Base-by-base conservation (phyloP, 1,284 basidiomycete species). In the Apiotrichum akiyoshidainum region DNA sequence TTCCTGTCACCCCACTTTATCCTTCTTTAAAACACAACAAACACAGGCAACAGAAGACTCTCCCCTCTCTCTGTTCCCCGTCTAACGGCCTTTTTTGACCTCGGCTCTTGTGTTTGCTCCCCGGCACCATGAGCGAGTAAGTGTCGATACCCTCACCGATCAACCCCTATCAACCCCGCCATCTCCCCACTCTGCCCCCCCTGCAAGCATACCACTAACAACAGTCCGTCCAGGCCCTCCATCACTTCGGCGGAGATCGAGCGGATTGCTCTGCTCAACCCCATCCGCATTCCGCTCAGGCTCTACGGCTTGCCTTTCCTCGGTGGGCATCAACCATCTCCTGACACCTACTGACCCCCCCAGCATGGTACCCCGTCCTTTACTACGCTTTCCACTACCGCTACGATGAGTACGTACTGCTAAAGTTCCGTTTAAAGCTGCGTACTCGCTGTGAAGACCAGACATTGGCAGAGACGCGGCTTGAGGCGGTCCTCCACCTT, bases 241-340 rank as follows among this genome's bases (percentile, higher is more conserved):
- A 77, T 96, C 67, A 80, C 86, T 63, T 94, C 91, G n/a, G 80
- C 85, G 56, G 94, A 98, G 80, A 93, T 98, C 59, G 84, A 86
- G 52, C 80, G 83, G 52, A 86, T 92, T 61, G 87, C 86, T 65
- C 81, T 98, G 57, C 91, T 93, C 75, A 83, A 86, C 66, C 83
- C 86, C 57, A 84, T 93, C 49, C 90, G 92, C 7, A 82, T 87
- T 79, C 85, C 86, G 68, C 82, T 83, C 22, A 87, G 94, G 71
- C 74, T 96, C 59, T 99, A 99, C 77, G 85, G 87, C 14, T 62
- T 88, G 14, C 94, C 94, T 0, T 92, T 92, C 75, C 49, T 51
- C n/a, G 41, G 49, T 51, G 26, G 31, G 49, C 41, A 11, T 6
- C n/a, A 11, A 93, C 16, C 84, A 70, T 46, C 11, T 11, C 31